These are phyloP conservation scores for Rhizopus delemar DNA, from an alignment of 371 early-diverging fungal genomes.

Conservation along the genomic window DNA sequence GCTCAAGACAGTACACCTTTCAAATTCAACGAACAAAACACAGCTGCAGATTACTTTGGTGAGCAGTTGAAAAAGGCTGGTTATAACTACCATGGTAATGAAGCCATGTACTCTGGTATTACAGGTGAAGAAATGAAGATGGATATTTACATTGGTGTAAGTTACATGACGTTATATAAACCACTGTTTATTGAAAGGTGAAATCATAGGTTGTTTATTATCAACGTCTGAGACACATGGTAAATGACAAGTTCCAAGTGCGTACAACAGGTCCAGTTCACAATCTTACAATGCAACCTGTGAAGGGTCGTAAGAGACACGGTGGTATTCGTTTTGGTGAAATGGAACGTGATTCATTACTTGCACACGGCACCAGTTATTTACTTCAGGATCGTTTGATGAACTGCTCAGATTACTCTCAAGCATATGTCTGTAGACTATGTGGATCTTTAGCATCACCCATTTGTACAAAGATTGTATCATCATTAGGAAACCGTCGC, in stretches of 20 bases:
- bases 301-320: slow-evolving; percentile 96
- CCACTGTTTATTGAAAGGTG: not conserved
- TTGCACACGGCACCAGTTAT: slow-evolving; percentile 91
- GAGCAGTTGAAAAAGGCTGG: slow-evolving; percentile 90
- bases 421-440: slow-evolving; percentile 78
- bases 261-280: slow-evolving; percentile 98
- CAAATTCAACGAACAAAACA: slow-evolving; percentile 80
- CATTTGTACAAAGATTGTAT: slow-evolving; percentile 59
- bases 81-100: slow-evolving; percentile 99
- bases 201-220: slow-evolving; percentile 95
- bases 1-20: slow-evolving; percentile 94
- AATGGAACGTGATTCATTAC: slow-evolving; percentile 99
- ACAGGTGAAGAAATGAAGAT: slow-evolving; percentile 97
- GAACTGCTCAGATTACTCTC: slow-evolving; percentile 98
- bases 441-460: slow-evolving; percentile 91
- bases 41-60: slow-evolving; percentile 95
- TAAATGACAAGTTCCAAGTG: slow-evolving; percentile 84
- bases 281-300: slow-evolving; percentile 97
- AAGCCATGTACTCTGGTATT: slow-evolving; percentile 99
- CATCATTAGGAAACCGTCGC: slow-evolving; percentile 51
- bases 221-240: slow-evolving; percentile 99
- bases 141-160: slow-evolving; percentile 97
- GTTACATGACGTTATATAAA: slow-evolving; percentile 11
- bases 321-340: slow-evolving; percentile 98
- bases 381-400: slow-evolving; percentile 97